These are phyloP conservation scores for Gigaspora rosea DNA, from an alignment of 192 early-diverging fungal species.

Conservation along the genomic window DNA sequence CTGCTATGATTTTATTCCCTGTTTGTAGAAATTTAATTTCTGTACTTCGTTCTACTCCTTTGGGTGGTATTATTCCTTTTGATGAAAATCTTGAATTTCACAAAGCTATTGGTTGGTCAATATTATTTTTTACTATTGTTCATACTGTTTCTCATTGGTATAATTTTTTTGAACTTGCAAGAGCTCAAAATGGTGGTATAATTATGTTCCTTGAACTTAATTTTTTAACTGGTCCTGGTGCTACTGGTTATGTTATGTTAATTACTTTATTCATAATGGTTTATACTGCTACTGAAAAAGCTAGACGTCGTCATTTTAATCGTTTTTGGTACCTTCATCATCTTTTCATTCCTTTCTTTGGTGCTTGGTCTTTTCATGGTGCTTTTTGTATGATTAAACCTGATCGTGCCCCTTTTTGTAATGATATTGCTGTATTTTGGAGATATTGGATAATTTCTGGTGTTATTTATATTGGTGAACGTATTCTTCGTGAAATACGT, in stretches of 20 bases:
- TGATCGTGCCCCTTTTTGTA: conserved; percentile 45
- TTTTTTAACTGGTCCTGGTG: conserved; percentile 53
- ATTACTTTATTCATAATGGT: conserved; percentile 61
- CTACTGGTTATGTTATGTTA: conserved; percentile 72
- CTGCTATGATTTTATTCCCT: conserved; percentile 76
- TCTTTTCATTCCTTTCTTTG: conserved; percentile 67
- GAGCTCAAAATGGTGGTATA: conserved; percentile 31
- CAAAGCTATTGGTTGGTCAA: conserved; percentile 69
- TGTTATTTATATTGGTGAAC: conserved; percentile 63
- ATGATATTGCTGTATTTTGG: conserved; percentile 53
- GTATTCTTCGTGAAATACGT: conserved; percentile 62
- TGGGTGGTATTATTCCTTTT: conserved; percentile 62
- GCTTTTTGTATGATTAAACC: conserved; percentile 54
- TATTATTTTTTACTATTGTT: conserved; percentile 62
- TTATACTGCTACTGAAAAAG: conserved; percentile 53
- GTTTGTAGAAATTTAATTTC: conserved; percentile 77
- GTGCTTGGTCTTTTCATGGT: conserved; percentile 70
- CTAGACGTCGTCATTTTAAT: conserved; percentile 68
- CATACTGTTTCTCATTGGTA: conserved; percentile 63
- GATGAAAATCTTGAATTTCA: conserved; percentile 78
- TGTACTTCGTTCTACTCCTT: conserved; percentile 55
- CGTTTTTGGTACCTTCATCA: conserved; percentile 82
- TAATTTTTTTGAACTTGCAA: conserved; percentile 52
- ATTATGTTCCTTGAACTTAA: conserved; percentile 40
- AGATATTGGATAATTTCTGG: conserved; percentile 61